Evolutionary conservation across 495 filamentous ascomycete species (phyloP).

Genomic region (Staphylotrichum longicolle): DNA sequence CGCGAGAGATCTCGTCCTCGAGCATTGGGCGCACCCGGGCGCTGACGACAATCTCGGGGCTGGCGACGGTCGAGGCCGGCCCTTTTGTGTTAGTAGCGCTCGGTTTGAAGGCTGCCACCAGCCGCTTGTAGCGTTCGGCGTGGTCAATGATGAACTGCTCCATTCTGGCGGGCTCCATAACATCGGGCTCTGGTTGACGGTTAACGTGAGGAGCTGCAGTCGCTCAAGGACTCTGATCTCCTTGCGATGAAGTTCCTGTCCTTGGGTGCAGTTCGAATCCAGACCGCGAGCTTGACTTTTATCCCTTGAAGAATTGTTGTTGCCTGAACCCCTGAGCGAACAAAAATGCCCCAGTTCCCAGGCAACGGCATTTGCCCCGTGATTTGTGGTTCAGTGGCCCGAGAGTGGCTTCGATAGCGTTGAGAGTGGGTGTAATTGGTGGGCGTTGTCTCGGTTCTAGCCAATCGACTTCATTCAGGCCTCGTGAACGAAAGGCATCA

Average conservation of each 20-base stretch:
- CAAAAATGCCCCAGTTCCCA: neutral
- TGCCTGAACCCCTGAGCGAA: neutral
- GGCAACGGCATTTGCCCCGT: neutral
- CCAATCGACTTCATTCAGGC: neutral
- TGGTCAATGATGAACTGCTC: conserved; percentile 30
- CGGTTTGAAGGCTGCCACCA: conserved; percentile 25
- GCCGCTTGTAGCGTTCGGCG: conserved; percentile 24
- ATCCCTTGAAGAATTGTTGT: too few relatives aligned
- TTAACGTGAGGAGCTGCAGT: too few relatives aligned
- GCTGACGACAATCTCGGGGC: conserved; percentile 25
- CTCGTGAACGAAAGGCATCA: neutral
- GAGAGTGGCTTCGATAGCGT: neutral
- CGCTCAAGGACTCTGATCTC: too few relatives aligned
- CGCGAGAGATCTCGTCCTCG: conserved; percentile 21
- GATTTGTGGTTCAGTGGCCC: neutral
- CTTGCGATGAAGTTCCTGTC: too few relatives aligned
- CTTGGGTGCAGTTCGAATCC: too few relatives aligned
- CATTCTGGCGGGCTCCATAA: conserved; percentile 9
- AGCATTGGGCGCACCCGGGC: conserved; percentile 27
- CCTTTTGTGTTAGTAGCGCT: neutral
- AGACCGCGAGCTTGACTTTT: too few relatives aligned
- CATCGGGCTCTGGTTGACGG: too few relatives aligned
- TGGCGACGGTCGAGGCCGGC: neutral
- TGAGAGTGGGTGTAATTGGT: neutral
- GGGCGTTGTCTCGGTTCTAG: neutral